Conservation (phyloP, 139 green algal species). For the Parachlorella kessleri region DNA sequence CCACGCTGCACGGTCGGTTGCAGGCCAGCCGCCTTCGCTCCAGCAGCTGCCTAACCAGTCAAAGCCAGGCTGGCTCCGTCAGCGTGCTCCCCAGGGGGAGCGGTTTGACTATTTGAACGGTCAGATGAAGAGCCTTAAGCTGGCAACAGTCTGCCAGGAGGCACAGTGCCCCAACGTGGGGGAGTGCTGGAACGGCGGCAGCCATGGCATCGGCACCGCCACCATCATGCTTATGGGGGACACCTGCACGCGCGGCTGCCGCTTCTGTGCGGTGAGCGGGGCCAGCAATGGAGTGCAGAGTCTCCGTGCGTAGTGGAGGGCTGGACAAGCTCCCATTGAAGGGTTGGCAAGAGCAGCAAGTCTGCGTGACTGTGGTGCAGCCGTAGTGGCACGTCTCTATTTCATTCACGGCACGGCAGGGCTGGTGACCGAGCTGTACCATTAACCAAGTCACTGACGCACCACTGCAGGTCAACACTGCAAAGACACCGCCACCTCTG, state of each 20-base stretch:
- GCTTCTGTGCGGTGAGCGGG: conserved; percentile 90
- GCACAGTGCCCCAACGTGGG: conserved; percentile 95
- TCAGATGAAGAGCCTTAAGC: conserved; percentile 93
- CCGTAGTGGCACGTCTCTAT: no score
- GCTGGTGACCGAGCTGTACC: no score
- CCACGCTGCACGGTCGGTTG: background rate
- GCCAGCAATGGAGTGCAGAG: no score
- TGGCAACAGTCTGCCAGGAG: conserved; percentile 96
- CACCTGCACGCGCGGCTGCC: conserved; percentile 92
- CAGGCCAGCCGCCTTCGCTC: conserved; percentile 3
- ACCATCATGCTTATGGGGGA: conserved; percentile 94
- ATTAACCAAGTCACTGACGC: no score
- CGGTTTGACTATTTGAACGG: conserved; percentile 83
- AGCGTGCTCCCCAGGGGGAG: conserved; percentile 90
- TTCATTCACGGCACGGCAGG: no score
- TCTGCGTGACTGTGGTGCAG: no score
- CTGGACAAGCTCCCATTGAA: no score
- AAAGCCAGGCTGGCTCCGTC: conserved; percentile 96
- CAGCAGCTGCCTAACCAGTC: conserved; percentile 26
- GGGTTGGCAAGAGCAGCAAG: no score
- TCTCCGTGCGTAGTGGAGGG: no score
- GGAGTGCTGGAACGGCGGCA: conserved; percentile 90
- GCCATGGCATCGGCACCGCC: conserved; percentile 81
- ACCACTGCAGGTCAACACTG: conserved; percentile 69
- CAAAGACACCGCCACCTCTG: conserved; percentile 60